Conservation (phyloP, 768 basidiomycete genomes). For the Tricholoma saponaceum region DNA sequence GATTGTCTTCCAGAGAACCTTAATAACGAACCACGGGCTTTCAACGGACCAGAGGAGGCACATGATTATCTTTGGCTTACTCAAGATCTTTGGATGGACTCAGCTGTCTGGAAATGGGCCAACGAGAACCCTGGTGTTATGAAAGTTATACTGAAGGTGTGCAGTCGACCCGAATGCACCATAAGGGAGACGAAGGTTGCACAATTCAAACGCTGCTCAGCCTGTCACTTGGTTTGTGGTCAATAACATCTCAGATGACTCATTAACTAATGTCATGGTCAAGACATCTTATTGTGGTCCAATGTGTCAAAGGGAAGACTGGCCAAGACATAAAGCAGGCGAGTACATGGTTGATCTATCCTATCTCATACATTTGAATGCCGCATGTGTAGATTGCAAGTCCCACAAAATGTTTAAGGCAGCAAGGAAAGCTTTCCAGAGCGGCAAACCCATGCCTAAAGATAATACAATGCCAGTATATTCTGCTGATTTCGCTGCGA, state of each 20-base stretch:
- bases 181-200: slow-evolving; percentile 27
- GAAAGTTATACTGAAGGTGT: slow-evolving; percentile 27
- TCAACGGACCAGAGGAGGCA: slow-evolving; percentile 38
- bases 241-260: not conserved
- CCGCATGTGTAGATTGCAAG: not conserved
- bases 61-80: slow-evolving; percentile 44
- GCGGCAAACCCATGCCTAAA: not conserved
- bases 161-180: slow-evolving; percentile 27
- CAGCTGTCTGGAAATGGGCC: slow-evolving; percentile 40
- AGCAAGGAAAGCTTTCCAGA: not conserved
- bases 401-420: not conserved
- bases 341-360: not conserved
- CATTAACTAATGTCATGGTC: not conserved
- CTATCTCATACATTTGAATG: not conserved
- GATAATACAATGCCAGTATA: not conserved
- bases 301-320: not conserved
- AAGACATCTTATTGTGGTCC: not conserved
- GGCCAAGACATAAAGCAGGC: slow-evolving; percentile 1
- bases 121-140: slow-evolving; percentile 30
- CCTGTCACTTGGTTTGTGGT: slow-evolving; percentile 23
- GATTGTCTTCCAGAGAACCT: slow-evolving; percentile 23
- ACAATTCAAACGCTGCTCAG: slow-evolving; percentile 37
- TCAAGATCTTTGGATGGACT: slow-evolving; percentile 41
- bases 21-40: slow-evolving; percentile 21
- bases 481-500: not conserved